phyloP scores from a whole-genome alignment of 1,139 yeast species.

The Sugiyamaella neomexicana region DNA sequence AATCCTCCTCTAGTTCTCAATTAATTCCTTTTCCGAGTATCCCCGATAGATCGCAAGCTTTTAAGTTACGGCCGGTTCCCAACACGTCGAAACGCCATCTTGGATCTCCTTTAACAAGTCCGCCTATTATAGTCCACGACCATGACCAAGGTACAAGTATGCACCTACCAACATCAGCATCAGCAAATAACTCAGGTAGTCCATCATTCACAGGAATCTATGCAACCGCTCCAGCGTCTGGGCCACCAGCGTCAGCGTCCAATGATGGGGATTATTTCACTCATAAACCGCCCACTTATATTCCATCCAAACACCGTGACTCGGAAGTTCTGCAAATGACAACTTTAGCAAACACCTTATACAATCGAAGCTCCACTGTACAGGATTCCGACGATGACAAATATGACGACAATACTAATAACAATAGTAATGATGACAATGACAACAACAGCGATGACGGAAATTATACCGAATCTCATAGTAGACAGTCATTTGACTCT shows the following conservation, averaged over 20 bases:
- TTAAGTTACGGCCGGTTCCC: conserved; percentile 4
- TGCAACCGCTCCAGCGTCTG: not conserved
- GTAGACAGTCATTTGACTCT: conserved; percentile 12
- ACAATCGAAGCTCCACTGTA: conserved; percentile 7
- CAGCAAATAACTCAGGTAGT: not conserved
- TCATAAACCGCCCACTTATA: conserved; percentile 3
- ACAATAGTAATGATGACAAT: not conserved
- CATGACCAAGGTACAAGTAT: conserved; percentile 12
- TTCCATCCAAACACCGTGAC: conserved; percentile 6
- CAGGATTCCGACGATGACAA: not conserved
- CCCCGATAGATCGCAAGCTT: not conserved
- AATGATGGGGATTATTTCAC: conserved; percentile 7
- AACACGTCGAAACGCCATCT: conserved; percentile 4
- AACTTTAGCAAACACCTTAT: conserved; percentile 13
- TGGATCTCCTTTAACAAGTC: conserved; percentile 24
- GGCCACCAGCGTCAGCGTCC: too few species aligned
- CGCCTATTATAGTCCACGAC: conserved; percentile 19
- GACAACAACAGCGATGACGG: not conserved
- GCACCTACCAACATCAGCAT: conserved; percentile 2
- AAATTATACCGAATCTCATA: not conserved
- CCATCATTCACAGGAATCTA: not conserved
- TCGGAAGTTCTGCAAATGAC: conserved; percentile 11
- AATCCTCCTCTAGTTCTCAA: not conserved
- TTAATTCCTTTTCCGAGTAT: not conserved
- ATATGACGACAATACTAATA: not conserved